Evolutionary conservation across 1,284 basidiomycete species (phyloP), one percentile per base, ranked within the genome.

Genomic region (Afroboletus lepidellus): DNA sequence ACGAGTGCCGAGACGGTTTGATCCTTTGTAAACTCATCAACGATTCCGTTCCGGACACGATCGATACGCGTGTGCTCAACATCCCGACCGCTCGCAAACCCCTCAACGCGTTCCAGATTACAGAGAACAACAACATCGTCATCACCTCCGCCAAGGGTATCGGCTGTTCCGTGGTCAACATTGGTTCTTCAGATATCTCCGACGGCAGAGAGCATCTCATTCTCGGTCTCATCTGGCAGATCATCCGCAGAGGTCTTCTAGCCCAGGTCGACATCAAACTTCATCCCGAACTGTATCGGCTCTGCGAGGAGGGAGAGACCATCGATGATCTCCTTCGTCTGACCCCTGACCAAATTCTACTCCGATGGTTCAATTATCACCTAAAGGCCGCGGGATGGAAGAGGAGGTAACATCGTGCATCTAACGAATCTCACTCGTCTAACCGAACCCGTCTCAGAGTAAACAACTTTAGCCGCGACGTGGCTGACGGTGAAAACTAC

Each of bases 111-210:
- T 99, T 99, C 84, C 94, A 98, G 69, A 98, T 98, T 71, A 98
- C 96, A 0, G 96, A 99, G 72, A 99, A 99, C 79, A 98, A 99
- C 79, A 99, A 98, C 74, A 96, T 99, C 63, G 96, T 99, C 69
- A 98, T 99, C 73, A 91, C 92, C 11, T 99, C 97, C 30, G 86
- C 96, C 39, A 96, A 98, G 74, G 96, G 92, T 71, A 98, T 99
- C 60, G 96, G 96, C 33, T 98, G 97, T 70, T 95, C 92, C 8
- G 94, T 98, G 47, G 96, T 99, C 71, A 99, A 99, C 75, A 98
- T 99, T 60, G 96, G 97, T 33, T 90, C 96, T 0, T 81, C 85
- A 20, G 96, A 99, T 74, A 77, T 99, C 53, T 84, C 93, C 42
- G 95, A 98, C 57, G 95, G 96, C 8, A 80, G 92, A 54, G 96